A percentile compares a stretch with the other conserved stretches of the same genome.
These are phyloP conservation scores for Carex littledalei DNA, from an alignment of 176 grass and related monocot species.

Conservation along the genomic window DNA sequence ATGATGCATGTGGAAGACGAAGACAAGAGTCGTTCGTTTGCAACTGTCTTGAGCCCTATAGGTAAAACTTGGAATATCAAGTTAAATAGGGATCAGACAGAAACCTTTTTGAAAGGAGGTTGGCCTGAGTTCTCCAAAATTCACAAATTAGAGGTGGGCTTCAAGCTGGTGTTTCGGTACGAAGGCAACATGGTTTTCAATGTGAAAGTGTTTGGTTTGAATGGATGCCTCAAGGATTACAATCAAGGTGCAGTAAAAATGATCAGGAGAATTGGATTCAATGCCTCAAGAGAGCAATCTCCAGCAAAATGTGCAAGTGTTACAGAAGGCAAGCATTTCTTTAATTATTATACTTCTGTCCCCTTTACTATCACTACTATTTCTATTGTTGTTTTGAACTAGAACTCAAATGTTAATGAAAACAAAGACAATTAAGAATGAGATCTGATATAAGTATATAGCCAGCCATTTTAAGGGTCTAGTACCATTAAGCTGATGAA, in stretches of 20 bases:
- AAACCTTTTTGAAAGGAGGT: constrained; percentile 6
- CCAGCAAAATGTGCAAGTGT: not conserved
- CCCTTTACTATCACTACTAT: not conserved
- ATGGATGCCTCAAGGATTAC: constrained; percentile 21
- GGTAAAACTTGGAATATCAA: constrained; percentile 2
- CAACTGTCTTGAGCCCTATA: constrained; percentile 10
- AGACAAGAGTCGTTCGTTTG: not conserved
- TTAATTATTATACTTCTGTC: not conserved
- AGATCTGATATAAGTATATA: not conserved
- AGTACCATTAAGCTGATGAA: not conserved
- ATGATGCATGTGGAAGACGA: not conserved
- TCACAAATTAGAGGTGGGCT: constrained; percentile 7
- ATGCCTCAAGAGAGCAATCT: not conserved
- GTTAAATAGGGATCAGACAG: not conserved
- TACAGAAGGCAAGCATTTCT: constrained; percentile 1
- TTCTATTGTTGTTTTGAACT: not conserved
- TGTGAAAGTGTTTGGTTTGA: constrained; percentile 3
- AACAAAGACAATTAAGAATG: not conserved
- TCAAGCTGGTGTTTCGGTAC: constrained; percentile 11
- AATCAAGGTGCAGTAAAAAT: not conserved
- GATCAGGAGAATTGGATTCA: not conserved
- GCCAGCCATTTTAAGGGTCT: not conserved
- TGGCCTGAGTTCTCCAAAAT: constrained; percentile 8
- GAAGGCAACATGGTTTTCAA: constrained; percentile 24
- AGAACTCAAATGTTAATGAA: not conserved